These are phyloP conservation scores for Pseudovirgaria hyperparasitica DNA, from an alignment of 2,329 filamentous ascomycete genomes.

Conservation along the genomic window DNA sequence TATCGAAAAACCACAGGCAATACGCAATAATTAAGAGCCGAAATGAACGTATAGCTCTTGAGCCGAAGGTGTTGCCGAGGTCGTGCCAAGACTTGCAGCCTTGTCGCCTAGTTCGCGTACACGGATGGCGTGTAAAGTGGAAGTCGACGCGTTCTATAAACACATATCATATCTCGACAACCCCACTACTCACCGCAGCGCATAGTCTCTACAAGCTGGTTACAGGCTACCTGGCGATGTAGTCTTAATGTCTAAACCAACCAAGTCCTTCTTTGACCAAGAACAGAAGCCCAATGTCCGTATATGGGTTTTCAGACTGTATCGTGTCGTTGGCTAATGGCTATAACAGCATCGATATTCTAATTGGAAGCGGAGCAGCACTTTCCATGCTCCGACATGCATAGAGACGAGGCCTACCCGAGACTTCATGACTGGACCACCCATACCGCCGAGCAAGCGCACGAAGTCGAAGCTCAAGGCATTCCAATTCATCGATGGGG, in stretches of 20 bases:
- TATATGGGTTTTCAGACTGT: not conserved
- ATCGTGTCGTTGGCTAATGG: not conserved
- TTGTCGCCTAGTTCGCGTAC: too few relatives aligned
- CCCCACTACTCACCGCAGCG: too few relatives aligned
- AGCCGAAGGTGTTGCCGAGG: too few relatives aligned
- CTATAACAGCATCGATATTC: conserved; percentile 1
- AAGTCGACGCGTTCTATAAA: too few relatives aligned
- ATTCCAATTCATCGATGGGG: conserved; percentile 37
- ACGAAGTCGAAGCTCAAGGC: conserved; percentile 42
- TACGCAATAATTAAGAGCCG: too few relatives aligned
- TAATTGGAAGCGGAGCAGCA: conserved; percentile 23
- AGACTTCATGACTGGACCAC: conserved; percentile 21
- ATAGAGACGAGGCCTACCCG: conserved; percentile 15
- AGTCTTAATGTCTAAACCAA: conserved; percentile 31
- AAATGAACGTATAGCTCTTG: too few relatives aligned
- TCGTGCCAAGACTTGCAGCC: too few relatives aligned
- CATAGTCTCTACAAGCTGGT: conserved; percentile 1
- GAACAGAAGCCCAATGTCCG: conserved; percentile 28
- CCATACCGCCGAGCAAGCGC: conserved; percentile 37
- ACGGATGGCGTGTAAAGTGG: too few relatives aligned
- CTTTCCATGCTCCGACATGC: conserved; percentile 14
- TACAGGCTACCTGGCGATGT: not conserved
- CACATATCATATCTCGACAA: too few relatives aligned
- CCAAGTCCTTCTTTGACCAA: conserved; percentile 40
- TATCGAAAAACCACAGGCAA: too few relatives aligned